Percentiles rank a stretch among this genome's conserved stretches.
Evolutionary conservation across 805 yeast genomes (phyloP).

Genomic region (Komagataella phaffii): DNA sequence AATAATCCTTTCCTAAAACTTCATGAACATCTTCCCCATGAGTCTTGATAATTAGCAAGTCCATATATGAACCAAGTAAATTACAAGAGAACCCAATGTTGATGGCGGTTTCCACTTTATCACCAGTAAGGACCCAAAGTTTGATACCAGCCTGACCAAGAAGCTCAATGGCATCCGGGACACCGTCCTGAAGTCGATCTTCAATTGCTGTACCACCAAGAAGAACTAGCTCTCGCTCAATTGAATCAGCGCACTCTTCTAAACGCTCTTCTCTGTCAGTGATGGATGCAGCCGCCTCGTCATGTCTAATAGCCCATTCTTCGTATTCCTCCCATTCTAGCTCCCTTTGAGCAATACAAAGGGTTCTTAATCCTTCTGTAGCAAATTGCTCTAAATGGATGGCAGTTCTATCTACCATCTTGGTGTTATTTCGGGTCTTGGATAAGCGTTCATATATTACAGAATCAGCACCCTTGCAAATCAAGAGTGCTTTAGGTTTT

Average conservation of each 20-base stretch:
- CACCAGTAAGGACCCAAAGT: constrained; percentile 81
- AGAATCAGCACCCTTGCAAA: constrained; percentile 82
- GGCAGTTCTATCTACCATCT: constrained; percentile 46
- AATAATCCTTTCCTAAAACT: constrained; percentile 20
- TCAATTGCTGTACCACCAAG: constrained; percentile 84
- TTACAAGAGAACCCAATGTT: constrained; percentile 83
- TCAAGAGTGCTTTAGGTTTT: constrained; percentile 46
- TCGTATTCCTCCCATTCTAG: constrained; percentile 46
- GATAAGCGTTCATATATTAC: constrained; percentile 56
- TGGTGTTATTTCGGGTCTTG: constrained; percentile 27
- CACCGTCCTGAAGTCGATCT: constrained; percentile 77
- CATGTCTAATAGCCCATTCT: constrained; percentile 51
- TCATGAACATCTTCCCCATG: constrained; percentile 40
- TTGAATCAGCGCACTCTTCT: constrained; percentile 63
- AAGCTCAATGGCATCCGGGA: constrained; percentile 64
- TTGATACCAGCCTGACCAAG: constrained; percentile 70
- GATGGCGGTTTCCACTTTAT: constrained; percentile 81
- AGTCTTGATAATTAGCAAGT: constrained; percentile 50
- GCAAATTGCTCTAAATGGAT: constrained; percentile 67
- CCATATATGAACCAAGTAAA: constrained; percentile 63
- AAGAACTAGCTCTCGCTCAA: constrained; percentile 51
- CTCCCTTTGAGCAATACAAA: constrained; percentile 67
- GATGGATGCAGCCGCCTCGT: constrained; percentile 50
- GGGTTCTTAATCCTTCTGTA: constrained; percentile 71
- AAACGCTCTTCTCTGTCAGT: constrained; percentile 54